Conservation (phyloP, 2,329 filamentous ascomycete genomes). For the Penicillium griseofulvum region DNA sequence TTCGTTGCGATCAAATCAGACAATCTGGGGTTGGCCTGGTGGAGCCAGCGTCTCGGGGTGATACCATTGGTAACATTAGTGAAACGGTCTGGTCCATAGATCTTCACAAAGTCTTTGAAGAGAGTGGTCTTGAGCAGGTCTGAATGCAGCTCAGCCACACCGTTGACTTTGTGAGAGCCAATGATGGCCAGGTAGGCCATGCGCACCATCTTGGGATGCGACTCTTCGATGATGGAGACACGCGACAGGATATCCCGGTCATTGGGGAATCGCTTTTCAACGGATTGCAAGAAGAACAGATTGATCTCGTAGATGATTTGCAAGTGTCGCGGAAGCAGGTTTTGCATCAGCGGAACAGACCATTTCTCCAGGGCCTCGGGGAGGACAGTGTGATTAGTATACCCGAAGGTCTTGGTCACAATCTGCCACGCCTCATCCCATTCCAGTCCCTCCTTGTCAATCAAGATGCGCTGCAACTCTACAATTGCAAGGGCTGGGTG, state of each 20-base stretch:
- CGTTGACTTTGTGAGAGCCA: constrained; percentile 98
- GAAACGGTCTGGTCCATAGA: constrained; percentile 96
- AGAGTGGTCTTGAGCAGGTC: constrained; percentile 99
- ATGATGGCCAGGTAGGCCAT: constrained; percentile 96
- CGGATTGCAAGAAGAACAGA: constrained; percentile 82
- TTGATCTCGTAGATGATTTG: constrained; percentile 99
- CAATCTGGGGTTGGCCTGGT: constrained; percentile 91
- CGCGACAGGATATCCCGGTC: constrained; percentile 80
- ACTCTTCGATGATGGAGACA: constrained; percentile 98
- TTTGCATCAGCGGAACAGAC: constrained; percentile 89
- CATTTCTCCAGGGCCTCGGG: constrained; percentile 98
- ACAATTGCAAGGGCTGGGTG: constrained; percentile 96
- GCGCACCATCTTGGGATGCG: constrained; percentile 93
- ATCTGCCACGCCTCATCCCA: constrained; percentile 93
- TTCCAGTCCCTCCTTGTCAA: constrained; percentile 84
- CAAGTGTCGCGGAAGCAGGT: constrained; percentile 87
- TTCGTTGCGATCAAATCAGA: constrained; percentile 92
- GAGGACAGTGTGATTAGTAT: constrained; percentile 97
- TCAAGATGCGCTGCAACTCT: constrained; percentile 86
- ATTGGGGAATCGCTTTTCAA: constrained; percentile 86
- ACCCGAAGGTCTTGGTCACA: constrained; percentile 77
- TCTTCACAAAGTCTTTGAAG: constrained; percentile 95
- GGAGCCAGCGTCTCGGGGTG: constrained; percentile 91
- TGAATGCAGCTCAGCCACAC: constrained; percentile 94
- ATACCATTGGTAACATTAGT: constrained; percentile 98